phyloP scores from a whole-genome alignment of 345 rosid species.

The Melastoma malabathricum region DNA sequence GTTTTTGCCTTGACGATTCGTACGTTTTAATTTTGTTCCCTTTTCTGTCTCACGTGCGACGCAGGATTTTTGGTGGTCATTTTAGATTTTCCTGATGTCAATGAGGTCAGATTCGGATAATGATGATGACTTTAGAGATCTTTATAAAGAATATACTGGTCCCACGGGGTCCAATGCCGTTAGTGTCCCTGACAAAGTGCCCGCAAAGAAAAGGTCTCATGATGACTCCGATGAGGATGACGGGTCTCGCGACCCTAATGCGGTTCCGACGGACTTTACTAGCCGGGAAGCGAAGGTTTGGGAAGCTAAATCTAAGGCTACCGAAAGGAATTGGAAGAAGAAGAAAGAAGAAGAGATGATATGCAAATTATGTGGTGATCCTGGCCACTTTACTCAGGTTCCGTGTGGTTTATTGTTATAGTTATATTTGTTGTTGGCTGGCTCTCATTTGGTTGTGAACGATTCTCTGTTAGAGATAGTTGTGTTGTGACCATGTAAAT shows the following conservation, averaged over 20 bases:
- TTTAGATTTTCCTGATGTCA: constrained; percentile 36
- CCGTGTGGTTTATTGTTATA: neutral
- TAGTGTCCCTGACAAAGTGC: constrained; percentile 35
- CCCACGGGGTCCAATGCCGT: constrained; percentile 32
- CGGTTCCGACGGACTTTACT: constrained; percentile 95
- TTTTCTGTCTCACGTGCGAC: neutral
- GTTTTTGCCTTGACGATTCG: no score
- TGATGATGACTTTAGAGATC: constrained; percentile 88
- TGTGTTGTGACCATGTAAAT: no score
- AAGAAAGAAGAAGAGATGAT: constrained; percentile 98
- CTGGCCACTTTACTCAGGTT: constrained; percentile 99
- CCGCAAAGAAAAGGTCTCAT: constrained; percentile 37
- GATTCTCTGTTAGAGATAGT: no score
- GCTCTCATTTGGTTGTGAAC: no score
- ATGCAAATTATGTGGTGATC: constrained; percentile 90
- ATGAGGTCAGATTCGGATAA: constrained; percentile 58
- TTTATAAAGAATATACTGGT: constrained; percentile 95
- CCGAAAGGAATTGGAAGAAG: constrained; percentile 98
- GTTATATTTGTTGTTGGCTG: neutral
- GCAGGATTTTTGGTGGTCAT: constrained; percentile 14
- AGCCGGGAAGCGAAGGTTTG: constrained; percentile 98
- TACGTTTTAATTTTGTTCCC: no score
- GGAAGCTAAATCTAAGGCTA: constrained; percentile 99
- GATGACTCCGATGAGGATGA: constrained; percentile 64
- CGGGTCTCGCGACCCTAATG: constrained; percentile 73